Conservation (phyloP, 805 yeast species). For the Metschnikowia continentalis region DNA sequence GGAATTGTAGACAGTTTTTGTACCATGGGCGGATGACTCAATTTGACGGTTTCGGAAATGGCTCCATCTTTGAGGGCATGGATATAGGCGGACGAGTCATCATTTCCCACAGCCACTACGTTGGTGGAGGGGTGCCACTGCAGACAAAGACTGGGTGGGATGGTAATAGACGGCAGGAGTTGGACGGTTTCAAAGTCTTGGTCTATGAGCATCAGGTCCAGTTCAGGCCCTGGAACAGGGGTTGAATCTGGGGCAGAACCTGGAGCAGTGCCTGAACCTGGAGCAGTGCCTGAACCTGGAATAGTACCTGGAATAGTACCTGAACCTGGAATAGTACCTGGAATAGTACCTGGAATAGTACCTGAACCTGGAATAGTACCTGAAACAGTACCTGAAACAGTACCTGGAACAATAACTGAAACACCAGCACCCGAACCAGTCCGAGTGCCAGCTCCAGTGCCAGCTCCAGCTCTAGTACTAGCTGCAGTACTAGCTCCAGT, state of each 20-base stretch:
- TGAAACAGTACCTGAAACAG: too few species aligned
- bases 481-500: too few species aligned
- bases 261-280: not conserved
- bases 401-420: too few species aligned
- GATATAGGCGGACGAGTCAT: conserved; percentile 45
- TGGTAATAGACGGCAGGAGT: conserved; percentile 34
- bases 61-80: conserved; percentile 28
- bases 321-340: not conserved
- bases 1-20: conserved; percentile 11
- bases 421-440: too few species aligned
- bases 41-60: conserved; percentile 26
- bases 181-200: conserved; percentile 26
- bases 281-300: not conserved
- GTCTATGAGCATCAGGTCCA: too few species aligned
- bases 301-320: too few species aligned
- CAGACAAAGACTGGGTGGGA: conserved; percentile 43
- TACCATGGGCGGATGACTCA: conserved; percentile 34
- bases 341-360: too few species aligned
- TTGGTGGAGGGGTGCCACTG: conserved; percentile 55
- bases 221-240: too few species aligned
- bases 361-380: not conserved
- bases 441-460: too few species aligned
- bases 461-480: too few species aligned
- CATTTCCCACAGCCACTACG: conserved; percentile 54
- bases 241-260: not conserved